Conservation (phyloP, 768 basidiomycete species). For the Auricularia auricula-judae region DNA sequence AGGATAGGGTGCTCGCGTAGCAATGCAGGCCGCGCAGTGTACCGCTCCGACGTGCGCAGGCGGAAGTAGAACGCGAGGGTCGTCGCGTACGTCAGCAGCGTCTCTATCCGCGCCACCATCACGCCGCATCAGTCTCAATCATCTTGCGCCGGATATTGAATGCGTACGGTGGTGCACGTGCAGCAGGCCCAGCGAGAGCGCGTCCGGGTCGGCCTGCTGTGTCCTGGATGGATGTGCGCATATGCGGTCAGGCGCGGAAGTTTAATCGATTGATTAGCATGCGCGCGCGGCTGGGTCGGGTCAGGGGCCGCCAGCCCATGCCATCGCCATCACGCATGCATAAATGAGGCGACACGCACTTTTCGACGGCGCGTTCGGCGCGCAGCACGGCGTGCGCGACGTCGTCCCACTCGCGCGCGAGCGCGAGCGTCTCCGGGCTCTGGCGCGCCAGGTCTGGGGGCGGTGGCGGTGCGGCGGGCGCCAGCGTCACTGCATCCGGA, state of each 20-base stretch:
- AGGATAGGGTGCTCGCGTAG: conserved; percentile 50
- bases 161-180: conserved; percentile 83
- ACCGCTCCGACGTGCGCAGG: conserved; percentile 61
- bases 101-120: conserved; percentile 40
- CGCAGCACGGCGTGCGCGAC: conserved; percentile 42
- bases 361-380: conserved; percentile 40
- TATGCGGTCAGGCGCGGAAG: conserved; percentile 1
- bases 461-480: background rate
- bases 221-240: conserved; percentile 26
- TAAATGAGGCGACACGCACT: conserved; percentile 27
- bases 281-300: background rate
- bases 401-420: conserved; percentile 79
- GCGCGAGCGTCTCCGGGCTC: conserved; percentile 65
- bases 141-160: too few relatives aligned
- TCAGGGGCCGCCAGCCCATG: background rate
- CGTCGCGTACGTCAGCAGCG: conserved; percentile 80
- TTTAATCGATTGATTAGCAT: background rate
- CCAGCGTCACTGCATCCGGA: background rate
- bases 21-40: conserved; percentile 46
- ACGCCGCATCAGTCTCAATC: background rate
- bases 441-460: conserved; percentile 51
- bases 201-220: conserved; percentile 35
- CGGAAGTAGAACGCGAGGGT: conserved; percentile 88
- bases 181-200: conserved; percentile 55
- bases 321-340: too few relatives aligned